Evolutionary conservation across 257 asterid genomes (phyloP).

Genomic region (Lycium barbarum): DNA sequence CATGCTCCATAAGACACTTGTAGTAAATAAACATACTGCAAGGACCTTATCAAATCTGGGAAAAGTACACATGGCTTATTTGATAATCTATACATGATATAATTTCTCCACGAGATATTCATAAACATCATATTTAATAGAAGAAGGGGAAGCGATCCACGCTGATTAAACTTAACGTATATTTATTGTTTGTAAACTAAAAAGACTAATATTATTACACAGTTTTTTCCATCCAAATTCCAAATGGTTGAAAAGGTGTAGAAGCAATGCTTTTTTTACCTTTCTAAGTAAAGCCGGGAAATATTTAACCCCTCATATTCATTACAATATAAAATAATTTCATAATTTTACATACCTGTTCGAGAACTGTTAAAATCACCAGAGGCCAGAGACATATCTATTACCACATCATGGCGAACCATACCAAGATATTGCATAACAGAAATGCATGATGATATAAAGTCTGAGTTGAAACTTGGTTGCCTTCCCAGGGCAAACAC

Average conservation of each 20-base stretch:
- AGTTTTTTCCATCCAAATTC: constrained; percentile 7
- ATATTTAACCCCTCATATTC: background rate
- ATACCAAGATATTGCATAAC: constrained; percentile 9
- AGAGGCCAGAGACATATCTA: background rate
- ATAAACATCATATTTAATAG: background rate
- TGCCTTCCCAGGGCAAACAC: constrained; percentile 17
- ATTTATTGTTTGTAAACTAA: background rate
- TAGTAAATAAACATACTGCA: background rate
- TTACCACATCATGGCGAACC: background rate
- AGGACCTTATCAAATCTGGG: background rate
- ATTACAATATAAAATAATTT: background rate
- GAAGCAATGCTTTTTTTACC: background rate
- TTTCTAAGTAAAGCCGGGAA: background rate
- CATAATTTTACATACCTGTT: background rate
- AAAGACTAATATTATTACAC: background rate
- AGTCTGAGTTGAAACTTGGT: background rate
- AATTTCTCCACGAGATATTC: background rate
- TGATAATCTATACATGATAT: background rate
- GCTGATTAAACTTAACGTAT: background rate
- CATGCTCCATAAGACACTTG: constrained; percentile 2
- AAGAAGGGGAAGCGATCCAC: background rate
- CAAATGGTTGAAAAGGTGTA: background rate
- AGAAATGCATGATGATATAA: background rate
- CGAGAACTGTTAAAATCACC: background rate
- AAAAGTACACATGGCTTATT: background rate